Evolutionary conservation across 768 basidiomycete genomes (phyloP).

Genomic region (Leccinum subtestaceum): DNA sequence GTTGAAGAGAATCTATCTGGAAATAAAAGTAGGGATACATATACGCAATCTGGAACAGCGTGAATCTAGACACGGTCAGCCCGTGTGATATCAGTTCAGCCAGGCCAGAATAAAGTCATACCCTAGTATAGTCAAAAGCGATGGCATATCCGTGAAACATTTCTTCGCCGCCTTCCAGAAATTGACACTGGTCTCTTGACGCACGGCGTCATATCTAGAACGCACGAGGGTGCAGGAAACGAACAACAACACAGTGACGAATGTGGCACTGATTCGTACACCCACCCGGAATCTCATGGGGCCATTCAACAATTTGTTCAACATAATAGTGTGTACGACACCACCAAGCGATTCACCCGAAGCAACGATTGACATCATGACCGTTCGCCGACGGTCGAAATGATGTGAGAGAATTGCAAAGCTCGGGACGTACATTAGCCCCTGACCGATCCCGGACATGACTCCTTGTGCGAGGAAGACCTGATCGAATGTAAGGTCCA

Average conservation of each 20-base stretch:
- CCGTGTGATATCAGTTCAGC: not conserved
- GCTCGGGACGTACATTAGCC: constrained; percentile 45
- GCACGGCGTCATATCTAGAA: constrained; percentile 25
- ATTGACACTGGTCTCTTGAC: not conserved
- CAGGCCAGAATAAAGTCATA: not conserved
- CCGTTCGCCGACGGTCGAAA: constrained; percentile 39
- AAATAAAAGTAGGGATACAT: constrained; percentile 58
- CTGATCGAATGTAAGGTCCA: constrained; percentile 16
- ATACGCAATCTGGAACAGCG: constrained; percentile 37
- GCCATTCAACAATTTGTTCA: constrained; percentile 46
- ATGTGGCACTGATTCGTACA: constrained; percentile 38
- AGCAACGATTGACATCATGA: constrained; percentile 44
- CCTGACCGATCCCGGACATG: constrained; percentile 40
- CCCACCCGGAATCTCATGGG: constrained; percentile 43
- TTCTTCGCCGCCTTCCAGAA: constrained; percentile 21
- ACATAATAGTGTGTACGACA: constrained; percentile 55
- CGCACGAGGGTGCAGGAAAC: constrained; percentile 39
- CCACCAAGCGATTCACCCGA: constrained; percentile 55
- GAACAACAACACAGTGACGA: constrained; percentile 38
- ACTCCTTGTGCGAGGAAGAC: constrained; percentile 46
- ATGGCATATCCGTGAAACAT: constrained; percentile 24
- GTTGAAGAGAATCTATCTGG: constrained; percentile 52
- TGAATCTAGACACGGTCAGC: constrained; percentile 14
- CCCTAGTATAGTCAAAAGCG: constrained; percentile 27
- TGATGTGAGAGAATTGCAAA: constrained; percentile 43